Evolutionary conservation across 352 stramenopile genomes (phyloP), one percentile per base, ranked within the genome.

Genomic region (Phytophthora meadii): DNA sequence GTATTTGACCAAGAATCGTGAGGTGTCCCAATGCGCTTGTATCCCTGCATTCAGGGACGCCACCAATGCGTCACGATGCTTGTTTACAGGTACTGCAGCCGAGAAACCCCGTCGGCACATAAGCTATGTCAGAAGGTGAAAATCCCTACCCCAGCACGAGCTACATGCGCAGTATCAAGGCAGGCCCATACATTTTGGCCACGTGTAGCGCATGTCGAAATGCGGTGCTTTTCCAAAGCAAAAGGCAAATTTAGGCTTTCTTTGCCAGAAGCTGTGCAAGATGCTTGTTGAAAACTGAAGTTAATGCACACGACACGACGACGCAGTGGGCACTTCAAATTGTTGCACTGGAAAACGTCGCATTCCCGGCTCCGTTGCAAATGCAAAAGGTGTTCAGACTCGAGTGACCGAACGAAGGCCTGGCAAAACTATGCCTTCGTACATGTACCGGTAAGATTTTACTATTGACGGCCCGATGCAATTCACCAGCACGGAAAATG

Each of bases 201-300:
- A 7, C 27, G 27, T 30, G 27, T 30, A 30, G 27, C 27, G 27
- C 9, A 28, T 36, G 30, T 36, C 30, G 30, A 36, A 36, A 28
- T 39, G 36, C 27, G 5, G 48, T 55, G 19, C 54, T 62, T 36
- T 57, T 37, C 61, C 61, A 45, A 61, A 63, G 55, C 52, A 19
- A 14, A 28, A 51, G 42, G 4, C 55, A 71, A 57, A 54, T 70
- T 66, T 57, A 54, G 44, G 25, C 57, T 53, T 25, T 56, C 49
- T 70, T 47, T 68, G n/a, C 27, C 8, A 10, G 15, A 49, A 37
- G 40, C 57, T 58, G 46, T 32, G 30, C 48, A 32, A 34, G 8
- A 36, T 54, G 40, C 46, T 58, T 61, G 42, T 58, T 61, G 42
- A 67, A 71, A 71, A 66, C 63, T 71, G 55, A 71, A 66, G 64